Conservation (phyloP, 2,329 filamentous ascomycete species). For the Botrytis tulipae region DNA sequence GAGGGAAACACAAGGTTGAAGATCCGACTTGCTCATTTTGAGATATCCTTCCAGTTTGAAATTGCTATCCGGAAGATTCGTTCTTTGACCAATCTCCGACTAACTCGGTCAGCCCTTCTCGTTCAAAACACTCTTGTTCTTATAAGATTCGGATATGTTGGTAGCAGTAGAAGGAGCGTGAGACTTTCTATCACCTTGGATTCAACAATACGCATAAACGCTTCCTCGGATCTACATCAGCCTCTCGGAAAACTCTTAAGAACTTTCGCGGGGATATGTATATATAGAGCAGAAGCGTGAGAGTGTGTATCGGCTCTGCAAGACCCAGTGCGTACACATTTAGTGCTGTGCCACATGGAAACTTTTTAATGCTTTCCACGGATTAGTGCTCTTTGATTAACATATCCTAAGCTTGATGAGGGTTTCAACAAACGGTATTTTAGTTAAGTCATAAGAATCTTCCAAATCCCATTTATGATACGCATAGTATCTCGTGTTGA, state of each 20-base stretch:
- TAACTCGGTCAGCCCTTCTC: neutral
- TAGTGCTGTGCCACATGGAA: neutral
- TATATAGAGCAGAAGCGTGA: neutral
- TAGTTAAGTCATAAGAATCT: rapidly evolving
- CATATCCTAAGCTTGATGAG: neutral
- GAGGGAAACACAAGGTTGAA: neutral
- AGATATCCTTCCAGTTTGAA: neutral
- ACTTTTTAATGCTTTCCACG: neutral
- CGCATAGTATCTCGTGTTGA: neutral
- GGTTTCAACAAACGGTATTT: rapidly evolving
- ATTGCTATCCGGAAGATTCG: neutral
- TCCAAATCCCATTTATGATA: neutral
- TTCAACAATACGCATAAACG: neutral
- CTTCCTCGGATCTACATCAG: neutral
- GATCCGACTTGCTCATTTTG: neutral
- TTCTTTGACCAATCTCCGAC: neutral
- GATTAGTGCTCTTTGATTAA: too few relatives aligned
- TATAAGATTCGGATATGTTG: neutral
- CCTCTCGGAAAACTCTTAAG: rapidly evolving
- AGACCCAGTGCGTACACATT: too few relatives aligned
- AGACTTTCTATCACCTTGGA: neutral
- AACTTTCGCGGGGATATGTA: neutral
- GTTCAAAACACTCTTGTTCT: neutral
- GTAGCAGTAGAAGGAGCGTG: neutral
- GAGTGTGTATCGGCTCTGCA: neutral